Conservation (phyloP, 805 yeast genomes). For the Wickerhamiella cacticola region DNA sequence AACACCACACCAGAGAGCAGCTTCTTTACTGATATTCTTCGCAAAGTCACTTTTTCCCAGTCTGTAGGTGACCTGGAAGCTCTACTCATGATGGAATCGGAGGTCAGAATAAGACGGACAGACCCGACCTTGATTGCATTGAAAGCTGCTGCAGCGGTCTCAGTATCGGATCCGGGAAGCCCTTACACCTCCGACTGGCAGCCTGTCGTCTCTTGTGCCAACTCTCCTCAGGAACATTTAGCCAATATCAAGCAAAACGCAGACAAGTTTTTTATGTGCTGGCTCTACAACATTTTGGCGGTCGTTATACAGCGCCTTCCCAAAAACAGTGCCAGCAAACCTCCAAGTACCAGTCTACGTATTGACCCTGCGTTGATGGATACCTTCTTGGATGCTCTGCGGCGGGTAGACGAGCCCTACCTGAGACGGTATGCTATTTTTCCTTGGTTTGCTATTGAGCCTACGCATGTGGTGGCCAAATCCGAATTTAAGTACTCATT, state of each 20-base stretch:
- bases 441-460: conserved; percentile 4
- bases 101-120: no score
- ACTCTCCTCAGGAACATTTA: background rate
- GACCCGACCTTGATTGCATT: background rate
- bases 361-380: background rate
- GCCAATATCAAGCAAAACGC: background rate
- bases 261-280: background rate
- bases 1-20: background rate
- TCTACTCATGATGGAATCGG: background rate
- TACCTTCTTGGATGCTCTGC: background rate
- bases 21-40: background rate
- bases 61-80: background rate
- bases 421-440: background rate
- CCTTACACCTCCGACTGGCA: background rate
- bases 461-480: background rate
- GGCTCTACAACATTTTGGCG: background rate
- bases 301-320: background rate
- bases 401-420: background rate
- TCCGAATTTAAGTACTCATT: background rate
- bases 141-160: background rate
- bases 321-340: no score
- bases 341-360: no score
- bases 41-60: background rate
- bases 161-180: conserved; percentile 6
- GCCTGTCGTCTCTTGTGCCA: background rate